Base-by-base conservation (phyloP, 305 asterid genomes). In the Galium porrigens region DNA sequence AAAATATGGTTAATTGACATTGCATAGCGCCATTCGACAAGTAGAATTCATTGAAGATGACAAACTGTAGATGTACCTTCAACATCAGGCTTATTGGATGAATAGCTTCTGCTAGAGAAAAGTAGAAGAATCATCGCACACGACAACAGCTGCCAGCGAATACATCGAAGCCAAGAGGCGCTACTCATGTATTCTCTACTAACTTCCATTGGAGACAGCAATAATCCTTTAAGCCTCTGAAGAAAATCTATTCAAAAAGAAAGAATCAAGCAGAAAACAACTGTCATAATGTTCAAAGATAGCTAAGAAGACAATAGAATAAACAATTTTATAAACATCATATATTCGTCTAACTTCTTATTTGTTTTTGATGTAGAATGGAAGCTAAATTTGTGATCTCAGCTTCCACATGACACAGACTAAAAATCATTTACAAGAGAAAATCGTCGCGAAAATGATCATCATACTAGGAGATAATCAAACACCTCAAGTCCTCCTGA, bases 51-150 rank as follows among this genome's bases (percentile, higher is more conserved):
- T 1, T 27, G 30, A 27, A 27, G 30, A 27, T 27, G 30, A 27
- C 30, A 27, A 27, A 27, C 30, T 27, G 2, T 4, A 46, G 10
- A 22, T 59, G 5, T 78, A 89, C 97, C 95, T 85, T 89, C 95
- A 56, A 78, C 63, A 76, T 85, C 76, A 41, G 85, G 82, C 55
- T 76, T 58, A 58, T 82, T 79, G 62, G 82, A 71, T 58, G 84
- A 83, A 41, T 49, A 70, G 77, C 69, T 76, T 61, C 76, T 44
- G 63, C 70, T 63, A 55, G 73, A 76, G 66, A 82, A 65, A 61
- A 78, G 65, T 64, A 83, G 76, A 75, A 89, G 77, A 62, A 79
- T 41, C 53, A 77, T 58, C 48, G 72, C 61, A 41, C 56, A 55
- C 57, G 77, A 63, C 30, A 36, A 71, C 20, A 49, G 65, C 67